Percentiles rank a stretch among this genome's conserved stretches.
Evolutionary conservation across 2,329 filamentous ascomycete species (phyloP).

Genomic region (Clonostachys solani): DNA sequence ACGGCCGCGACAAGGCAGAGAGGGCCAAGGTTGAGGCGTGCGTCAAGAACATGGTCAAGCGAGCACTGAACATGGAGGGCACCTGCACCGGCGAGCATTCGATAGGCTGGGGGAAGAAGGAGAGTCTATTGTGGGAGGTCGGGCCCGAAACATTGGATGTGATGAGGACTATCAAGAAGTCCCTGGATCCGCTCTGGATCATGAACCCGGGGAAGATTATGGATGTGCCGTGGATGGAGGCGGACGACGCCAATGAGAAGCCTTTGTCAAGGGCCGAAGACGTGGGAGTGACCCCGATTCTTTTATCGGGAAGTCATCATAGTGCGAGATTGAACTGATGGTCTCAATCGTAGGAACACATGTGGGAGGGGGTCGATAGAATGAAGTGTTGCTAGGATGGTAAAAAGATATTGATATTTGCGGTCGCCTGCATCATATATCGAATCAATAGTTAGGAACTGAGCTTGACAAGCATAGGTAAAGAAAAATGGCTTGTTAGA

Average conservation of each 20-base stretch:
- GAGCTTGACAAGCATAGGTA: too few species aligned
- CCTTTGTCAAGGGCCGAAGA: not conserved
- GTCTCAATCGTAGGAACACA: too few species aligned
- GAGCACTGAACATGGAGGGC: conserved; percentile 91
- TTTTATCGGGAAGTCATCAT: too few species aligned
- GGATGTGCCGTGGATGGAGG: conserved; percentile 48
- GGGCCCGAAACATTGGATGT: conserved; percentile 76
- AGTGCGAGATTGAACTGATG: too few species aligned
- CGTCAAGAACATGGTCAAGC: conserved; percentile 84
- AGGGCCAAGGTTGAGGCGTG: conserved; percentile 72
- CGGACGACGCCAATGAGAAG: conserved; percentile 1
- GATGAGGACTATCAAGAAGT: conserved; percentile 80
- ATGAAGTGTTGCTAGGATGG: too few species aligned
- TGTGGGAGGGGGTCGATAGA: too few species aligned
- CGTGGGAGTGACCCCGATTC: conserved; percentile 1
- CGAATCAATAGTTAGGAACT: too few species aligned
- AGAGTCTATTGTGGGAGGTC: conserved; percentile 72
- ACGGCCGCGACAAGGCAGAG: conserved; percentile 64
- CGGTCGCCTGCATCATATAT: too few species aligned
- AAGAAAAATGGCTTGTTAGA: too few species aligned
- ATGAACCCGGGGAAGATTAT: conserved; percentile 94
- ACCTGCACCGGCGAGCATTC: conserved; percentile 89
- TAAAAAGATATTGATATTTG: too few species aligned
- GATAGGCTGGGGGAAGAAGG: conserved; percentile 83
- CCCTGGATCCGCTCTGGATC: conserved; percentile 81